phyloP scores from a whole-genome alignment of 768 basidiomycete genomes.

The Boletus edulis region DNA sequence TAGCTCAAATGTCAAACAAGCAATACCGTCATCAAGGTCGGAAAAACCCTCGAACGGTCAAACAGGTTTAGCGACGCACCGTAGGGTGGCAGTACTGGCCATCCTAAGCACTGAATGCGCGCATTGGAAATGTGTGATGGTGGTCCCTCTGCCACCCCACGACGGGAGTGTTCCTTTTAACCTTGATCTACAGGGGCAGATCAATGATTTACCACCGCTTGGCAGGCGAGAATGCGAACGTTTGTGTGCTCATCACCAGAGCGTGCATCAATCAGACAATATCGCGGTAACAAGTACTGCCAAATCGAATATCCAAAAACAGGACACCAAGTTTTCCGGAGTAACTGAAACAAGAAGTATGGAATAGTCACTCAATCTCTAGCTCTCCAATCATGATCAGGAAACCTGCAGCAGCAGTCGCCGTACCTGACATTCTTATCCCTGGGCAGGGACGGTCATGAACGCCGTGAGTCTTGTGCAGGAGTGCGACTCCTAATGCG shows the following conservation, averaged over 20 bases:
- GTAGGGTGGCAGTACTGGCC: no score
- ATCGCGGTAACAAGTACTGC: neutral
- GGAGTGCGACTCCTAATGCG: slow-evolving; percentile 18
- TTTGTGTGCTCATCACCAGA: neutral
- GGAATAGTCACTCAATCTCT: neutral
- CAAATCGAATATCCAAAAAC: neutral
- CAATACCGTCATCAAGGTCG: no score
- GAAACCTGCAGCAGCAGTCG: neutral
- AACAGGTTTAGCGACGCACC: no score
- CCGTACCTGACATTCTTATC: slow-evolving; percentile 5
- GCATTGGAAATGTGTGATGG: no score
- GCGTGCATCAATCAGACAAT: neutral
- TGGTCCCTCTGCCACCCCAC: no score
- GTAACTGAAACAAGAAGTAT: slow-evolving; percentile 3
- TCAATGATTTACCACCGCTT: neutral
- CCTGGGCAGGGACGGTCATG: neutral
- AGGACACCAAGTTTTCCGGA: neutral
- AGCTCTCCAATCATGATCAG: neutral
- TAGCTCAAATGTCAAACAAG: neutral
- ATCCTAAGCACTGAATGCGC: no score
- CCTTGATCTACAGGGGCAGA: neutral
- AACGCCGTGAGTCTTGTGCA: slow-evolving; percentile 10
- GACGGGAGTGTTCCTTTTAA: neutral
- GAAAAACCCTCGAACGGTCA: no score
- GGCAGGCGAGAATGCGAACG: neutral